Conservation (phyloP, 1,284 basidiomycete species). For the Lignosus rhinocerotis region DNA sequence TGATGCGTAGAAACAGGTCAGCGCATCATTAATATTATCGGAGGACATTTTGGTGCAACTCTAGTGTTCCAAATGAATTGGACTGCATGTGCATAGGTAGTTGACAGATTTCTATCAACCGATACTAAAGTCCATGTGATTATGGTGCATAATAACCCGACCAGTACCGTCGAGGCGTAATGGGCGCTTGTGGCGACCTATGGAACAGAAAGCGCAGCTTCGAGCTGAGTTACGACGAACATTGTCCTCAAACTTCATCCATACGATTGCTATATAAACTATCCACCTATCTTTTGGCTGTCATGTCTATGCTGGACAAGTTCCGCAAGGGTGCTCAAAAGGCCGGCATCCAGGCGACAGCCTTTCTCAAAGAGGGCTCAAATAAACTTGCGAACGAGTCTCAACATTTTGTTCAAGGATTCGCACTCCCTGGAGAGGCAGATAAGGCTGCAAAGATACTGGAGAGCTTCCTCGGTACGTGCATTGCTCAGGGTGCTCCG, state of each 20-base stretch:
- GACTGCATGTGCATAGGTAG: no score
- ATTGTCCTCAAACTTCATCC: not conserved
- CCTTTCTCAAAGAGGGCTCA: constrained; percentile 67
- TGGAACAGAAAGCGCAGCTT: not conserved
- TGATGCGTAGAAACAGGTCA: no score
- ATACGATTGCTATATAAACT: not conserved
- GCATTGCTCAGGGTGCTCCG: not conserved
- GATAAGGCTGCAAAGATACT: constrained; percentile 92
- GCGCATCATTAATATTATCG: no score
- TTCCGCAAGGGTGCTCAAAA: constrained; percentile 80
- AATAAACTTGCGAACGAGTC: constrained; percentile 71
- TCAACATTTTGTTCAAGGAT: constrained; percentile 77
- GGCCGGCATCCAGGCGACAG: constrained; percentile 76
- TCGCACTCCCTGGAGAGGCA: constrained; percentile 84
- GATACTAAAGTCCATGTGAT: constrained; percentile 6
- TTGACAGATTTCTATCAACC: no score
- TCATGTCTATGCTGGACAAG: constrained; percentile 74
- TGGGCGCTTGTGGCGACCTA: constrained; percentile 10
- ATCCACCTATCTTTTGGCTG: not conserved
- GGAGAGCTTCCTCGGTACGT: constrained; percentile 83
- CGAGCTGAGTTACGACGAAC: not conserved
- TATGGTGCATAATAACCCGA: constrained; percentile 14
- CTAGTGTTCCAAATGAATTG: no score
- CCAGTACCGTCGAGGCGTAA: constrained; percentile 18
- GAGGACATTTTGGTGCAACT: no score